A percentile compares a stretch with the other conserved stretches of the same genome.
These are phyloP conservation scores for Dictyostelium brefeldianum DNA, from an alignment of 78 protist genomes.

Conservation along the genomic window DNA sequence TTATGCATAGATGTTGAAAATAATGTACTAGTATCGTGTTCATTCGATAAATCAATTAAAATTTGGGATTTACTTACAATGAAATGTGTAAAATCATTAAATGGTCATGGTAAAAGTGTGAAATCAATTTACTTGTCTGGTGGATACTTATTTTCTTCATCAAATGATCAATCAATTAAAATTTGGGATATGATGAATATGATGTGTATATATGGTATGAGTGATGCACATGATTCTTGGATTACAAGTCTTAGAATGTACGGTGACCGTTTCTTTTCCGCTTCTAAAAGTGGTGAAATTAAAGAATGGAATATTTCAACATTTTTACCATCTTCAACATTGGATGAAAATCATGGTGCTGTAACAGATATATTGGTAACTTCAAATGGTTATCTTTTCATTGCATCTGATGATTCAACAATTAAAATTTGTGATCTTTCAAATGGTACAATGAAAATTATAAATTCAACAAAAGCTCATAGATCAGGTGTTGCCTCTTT, in stretches of 20 bases:
- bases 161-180: constrained; percentile 61
- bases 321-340: constrained; percentile 1
- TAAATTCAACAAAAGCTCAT: constrained; percentile 43
- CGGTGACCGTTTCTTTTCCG: constrained; percentile 17
- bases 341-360: constrained; percentile 23
- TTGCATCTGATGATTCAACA: constrained; percentile 55
- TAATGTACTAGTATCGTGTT: constrained; percentile 37
- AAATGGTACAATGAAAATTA: constrained; percentile 19
- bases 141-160: constrained; percentile 52
- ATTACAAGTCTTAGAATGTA: constrained; percentile 6
- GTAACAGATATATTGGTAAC: constrained; percentile 44
- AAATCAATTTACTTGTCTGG: constrained; percentile 54
- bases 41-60: constrained; percentile 64
- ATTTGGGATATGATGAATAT: constrained; percentile 78
- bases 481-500: constrained; percentile 13
- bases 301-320: constrained; percentile 61
- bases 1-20: constrained; percentile 22
- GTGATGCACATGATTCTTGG: constrained; percentile 68
- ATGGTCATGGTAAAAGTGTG: constrained; percentile 52
- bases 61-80: constrained; percentile 35
- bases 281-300: constrained; percentile 30
- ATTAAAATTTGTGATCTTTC: constrained; percentile 36
- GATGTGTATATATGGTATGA: constrained; percentile 55
- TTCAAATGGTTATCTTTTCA: constrained; percentile 15
- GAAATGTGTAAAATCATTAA: constrained; percentile 61